Evolutionary conservation across 1,284 basidiomycete genomes (phyloP), one percentile per base, ranked within the genome.

Genomic region (Ganoderma sinense): DNA sequence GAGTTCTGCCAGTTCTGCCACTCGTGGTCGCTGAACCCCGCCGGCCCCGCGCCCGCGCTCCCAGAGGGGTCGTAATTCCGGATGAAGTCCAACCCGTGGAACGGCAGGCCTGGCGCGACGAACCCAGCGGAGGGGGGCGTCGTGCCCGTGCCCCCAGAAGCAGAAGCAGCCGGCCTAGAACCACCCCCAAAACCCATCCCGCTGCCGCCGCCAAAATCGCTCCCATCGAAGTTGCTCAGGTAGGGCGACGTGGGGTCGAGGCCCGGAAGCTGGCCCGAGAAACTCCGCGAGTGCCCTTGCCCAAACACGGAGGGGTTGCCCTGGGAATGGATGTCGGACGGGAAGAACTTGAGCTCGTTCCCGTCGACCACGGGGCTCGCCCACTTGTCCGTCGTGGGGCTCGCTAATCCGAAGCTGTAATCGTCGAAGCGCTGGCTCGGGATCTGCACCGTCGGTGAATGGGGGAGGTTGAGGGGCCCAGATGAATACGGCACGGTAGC

Each of bases 51-150:
- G 26, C 69, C 64, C 5, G 64, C 40, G 39, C 66, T 36, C 2
- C 67, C 67, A 29, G 70, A 64, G 14, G 84, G 75, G 73, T 84
- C 86, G 77, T 91, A 93, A 75, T 92, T 94, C 72, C 91, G 88
- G 74, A 94, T 90, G 75, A 88, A 94, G 75, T 95, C 93, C 55
- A 94, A 84, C 20, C 92, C 93, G 53, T 89, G 86, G 84, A 94
- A 94, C 0, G 93, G 94, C 36, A 94, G 82, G 39, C 93, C 93
- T 39, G 89, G 83, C 6, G 88, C 87, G 71, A 88, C 84, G 77
- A 94, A 94, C 4, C 87, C 85, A 31, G 89, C 81, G 1, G 85
- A 86, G 4, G 89, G 87, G 7, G 90, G 86, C 18, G 89, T 86
- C 33, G 85, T 86, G 14, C 85, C 85, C 64, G 89, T 80, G 3